Evolutionary conservation across 1,284 basidiomycete species (phyloP).

Genomic region (Leccinum griseonigrum): DNA sequence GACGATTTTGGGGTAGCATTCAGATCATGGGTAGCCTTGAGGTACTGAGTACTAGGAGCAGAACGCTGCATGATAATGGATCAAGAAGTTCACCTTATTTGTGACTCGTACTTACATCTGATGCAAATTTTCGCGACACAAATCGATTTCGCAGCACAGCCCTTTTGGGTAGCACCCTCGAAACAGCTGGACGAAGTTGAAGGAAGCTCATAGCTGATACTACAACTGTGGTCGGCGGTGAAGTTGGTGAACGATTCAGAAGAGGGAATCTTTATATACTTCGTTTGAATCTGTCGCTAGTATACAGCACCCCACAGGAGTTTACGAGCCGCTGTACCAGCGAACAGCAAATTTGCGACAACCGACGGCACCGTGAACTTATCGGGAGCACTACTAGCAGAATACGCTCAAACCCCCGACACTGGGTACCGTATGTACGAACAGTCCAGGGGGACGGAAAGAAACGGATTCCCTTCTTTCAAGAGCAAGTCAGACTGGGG

Average conservation of each 20-base stretch:
- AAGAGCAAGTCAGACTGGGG: neutral
- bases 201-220: constrained; percentile 20
- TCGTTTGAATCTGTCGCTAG: neutral
- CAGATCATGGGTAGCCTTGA: constrained; percentile 28
- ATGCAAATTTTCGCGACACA: constrained; percentile 15
- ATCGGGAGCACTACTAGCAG: constrained; percentile 9
- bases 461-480: neutral
- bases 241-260: neutral
- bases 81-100: neutral
- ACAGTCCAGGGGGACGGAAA: neutral
- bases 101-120: constrained; percentile 16
- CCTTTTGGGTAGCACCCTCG: constrained; percentile 7
- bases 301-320: constrained; percentile 12
- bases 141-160: constrained; percentile 15
- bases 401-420: constrained; percentile 20
- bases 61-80: constrained; percentile 4
- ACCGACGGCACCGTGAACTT: neutral
- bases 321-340: constrained; percentile 1
- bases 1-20: constrained; percentile 20
- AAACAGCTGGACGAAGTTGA: constrained; percentile 2
- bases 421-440: too few relatives aligned
- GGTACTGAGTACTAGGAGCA: constrained; percentile 31
- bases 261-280: neutral
- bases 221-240: neutral
- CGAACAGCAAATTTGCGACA: constrained; percentile 19